Evolutionary conservation across 176 grass and related monocot genomes (phyloP).

Genomic region (Alopecurus myosuroides): DNA sequence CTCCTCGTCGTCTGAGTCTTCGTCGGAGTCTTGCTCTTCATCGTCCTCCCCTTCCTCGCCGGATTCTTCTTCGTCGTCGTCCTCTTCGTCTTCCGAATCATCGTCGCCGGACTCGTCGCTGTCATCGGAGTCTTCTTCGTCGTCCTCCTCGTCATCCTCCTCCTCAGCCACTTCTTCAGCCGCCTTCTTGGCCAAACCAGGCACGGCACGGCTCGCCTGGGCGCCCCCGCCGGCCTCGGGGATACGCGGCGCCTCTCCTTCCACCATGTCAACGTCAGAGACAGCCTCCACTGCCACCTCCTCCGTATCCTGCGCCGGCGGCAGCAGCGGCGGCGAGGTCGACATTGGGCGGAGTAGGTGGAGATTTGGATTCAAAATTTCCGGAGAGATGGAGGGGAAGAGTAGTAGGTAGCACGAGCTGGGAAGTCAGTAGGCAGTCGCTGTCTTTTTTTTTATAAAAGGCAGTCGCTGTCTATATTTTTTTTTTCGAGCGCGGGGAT

Average conservation of each 20-base stretch:
- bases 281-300: neutral
- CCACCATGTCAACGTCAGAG: neutral
- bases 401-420: neutral
- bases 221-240: neutral
- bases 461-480: neutral
- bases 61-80: neutral
- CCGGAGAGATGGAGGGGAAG: neutral
- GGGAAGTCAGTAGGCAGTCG: neutral
- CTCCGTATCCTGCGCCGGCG: neutral
- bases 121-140: neutral
- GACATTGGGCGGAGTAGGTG: neutral
- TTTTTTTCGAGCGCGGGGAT: neutral
- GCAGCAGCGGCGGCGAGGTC: neutral
- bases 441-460: neutral
- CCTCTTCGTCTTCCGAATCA: neutral
- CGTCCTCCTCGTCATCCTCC: neutral
- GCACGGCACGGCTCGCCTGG: neutral
- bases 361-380: constrained; percentile 8
- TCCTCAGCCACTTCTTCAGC: neutral
- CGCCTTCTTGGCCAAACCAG: neutral
- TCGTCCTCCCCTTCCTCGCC: neutral
- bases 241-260: neutral
- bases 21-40: neutral
- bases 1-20: neutral
- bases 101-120: neutral